A percentile compares a stretch with the other conserved stretches of the same genome.
Conservation (phyloP, 2,329 filamentous ascomycete genomes). For the Colletotrichum destructivum region DNA sequence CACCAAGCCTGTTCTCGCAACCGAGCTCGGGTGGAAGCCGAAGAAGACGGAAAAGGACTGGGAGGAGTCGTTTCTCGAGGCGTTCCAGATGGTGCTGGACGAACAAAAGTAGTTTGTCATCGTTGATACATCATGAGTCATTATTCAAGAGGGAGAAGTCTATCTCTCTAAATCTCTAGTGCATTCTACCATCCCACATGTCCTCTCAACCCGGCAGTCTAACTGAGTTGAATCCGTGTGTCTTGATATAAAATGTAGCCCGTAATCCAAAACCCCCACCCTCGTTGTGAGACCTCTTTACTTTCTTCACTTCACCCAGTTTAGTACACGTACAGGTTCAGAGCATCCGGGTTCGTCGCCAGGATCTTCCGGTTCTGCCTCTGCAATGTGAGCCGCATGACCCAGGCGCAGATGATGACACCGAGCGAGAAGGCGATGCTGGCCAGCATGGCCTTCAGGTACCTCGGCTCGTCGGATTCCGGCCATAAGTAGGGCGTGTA, state of each 20-base stretch:
- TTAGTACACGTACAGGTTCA: slow-evolving; percentile 51
- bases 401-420: slow-evolving; percentile 55
- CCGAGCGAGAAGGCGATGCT: slow-evolving; percentile 49
- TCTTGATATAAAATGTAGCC: too few relatives aligned
- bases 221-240: background rate
- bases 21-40: slow-evolving; percentile 52
- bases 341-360: slow-evolving; percentile 43
- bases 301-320: background rate
- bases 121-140: too few relatives aligned
- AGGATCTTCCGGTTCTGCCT: slow-evolving; percentile 53
- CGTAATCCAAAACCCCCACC: too few relatives aligned
- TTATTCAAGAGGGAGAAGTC: background rate
- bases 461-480: slow-evolving; percentile 31
- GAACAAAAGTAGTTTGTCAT: background rate
- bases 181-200: background rate
- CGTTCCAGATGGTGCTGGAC: slow-evolving; percentile 26
- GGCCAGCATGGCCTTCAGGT: slow-evolving; percentile 44
- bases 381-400: slow-evolving; percentile 52
- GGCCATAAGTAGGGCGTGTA: slow-evolving; percentile 43
- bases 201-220: background rate
- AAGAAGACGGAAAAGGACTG: slow-evolving; percentile 49
- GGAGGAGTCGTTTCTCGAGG: slow-evolving; percentile 44
- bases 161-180: too few relatives aligned
- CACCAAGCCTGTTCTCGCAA: slow-evolving; percentile 47
- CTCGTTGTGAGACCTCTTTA: background rate